A percentile compares a stretch with the other conserved stretches of the same genome.
Conservation (phyloP, 306 rosid genomes). For the Medicago lupulina region DNA sequence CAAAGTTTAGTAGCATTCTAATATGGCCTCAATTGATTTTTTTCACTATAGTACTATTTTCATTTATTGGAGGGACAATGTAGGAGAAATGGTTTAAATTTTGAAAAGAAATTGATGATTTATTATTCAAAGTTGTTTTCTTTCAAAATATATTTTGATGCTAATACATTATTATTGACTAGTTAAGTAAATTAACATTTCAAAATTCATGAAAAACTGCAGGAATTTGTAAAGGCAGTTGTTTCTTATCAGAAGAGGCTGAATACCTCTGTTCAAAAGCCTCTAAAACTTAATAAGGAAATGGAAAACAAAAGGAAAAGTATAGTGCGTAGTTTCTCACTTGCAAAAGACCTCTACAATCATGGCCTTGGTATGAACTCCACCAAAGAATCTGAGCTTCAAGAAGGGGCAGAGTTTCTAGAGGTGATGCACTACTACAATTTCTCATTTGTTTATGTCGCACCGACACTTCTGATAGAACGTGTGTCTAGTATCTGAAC, state of each 20-base stretch:
- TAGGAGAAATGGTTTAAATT: background rate
- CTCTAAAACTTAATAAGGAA: constrained; percentile 61
- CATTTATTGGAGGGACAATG: background rate
- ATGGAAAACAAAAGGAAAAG: constrained; percentile 72
- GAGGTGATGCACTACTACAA: constrained; percentile 53
- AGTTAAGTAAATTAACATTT: background rate
- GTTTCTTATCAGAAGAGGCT: constrained; percentile 77
- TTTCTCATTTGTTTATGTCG: background rate
- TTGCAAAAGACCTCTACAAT: constrained; percentile 70
- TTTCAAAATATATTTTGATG: background rate
- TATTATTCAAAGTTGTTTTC: background rate
- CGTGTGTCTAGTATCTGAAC: background rate
- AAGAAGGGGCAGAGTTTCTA: constrained; percentile 84
- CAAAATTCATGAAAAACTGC: constrained; percentile 27
- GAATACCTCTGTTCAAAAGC: constrained; percentile 51
- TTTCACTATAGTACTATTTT: background rate
- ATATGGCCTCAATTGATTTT: too few species aligned
- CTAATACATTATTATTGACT: background rate
- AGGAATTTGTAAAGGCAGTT: constrained; percentile 95
- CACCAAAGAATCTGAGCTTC: constrained; percentile 72
- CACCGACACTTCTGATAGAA: background rate
- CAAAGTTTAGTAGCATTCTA: too few species aligned
- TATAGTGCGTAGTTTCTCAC: constrained; percentile 75
- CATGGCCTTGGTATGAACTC: constrained; percentile 47
- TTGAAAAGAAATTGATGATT: background rate